Base-by-base conservation (phyloP, 306 rosid species). In the Argentina anserina region DNA sequence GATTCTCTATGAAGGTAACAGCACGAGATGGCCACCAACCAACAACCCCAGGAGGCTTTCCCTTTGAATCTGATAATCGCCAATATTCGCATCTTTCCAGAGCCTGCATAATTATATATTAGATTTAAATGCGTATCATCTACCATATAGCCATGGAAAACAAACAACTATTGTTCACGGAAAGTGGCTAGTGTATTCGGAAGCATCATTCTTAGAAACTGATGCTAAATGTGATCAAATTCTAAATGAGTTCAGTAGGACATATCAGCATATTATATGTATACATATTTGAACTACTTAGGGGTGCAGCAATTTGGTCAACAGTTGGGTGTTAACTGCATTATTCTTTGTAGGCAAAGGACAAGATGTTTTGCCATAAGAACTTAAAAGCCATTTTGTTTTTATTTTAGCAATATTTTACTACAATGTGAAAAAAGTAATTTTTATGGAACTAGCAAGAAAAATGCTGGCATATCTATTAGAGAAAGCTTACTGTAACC, bases 21-120 rank as follows among this genome's bases (percentile, higher is more conserved):
- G 99, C 99, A 52, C 99, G 99, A 75, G 99, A 95, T 45, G 97
- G 96, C 99, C 99, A 95, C 99, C 97, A 95, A 73, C 99, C 97
- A 73, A 92, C 81, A 65, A 95, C 99, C 49, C 97, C 99, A 6
- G 99, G 99, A 76, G 99, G 97, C 76, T 91, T 87, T 46, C 97
- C 97, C 80, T 81, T 85, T 79, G 74, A 65, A 90, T 95, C 99
- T 25, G 99, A 91, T 78, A 95, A 82, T 78, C 99, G 96, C 99
- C 99, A 95, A 80, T 92, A 92, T 70, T 92, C 98, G 36, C 96
- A 88, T 81, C 83, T 87, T 81, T 87, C 92, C 76, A 95, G 83
- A 39, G 91, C 85, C 99, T 95, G 50, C 9, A 76, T 23, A 46
- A n/a, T n/a, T n/a, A 72, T 43, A 74, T 26, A 26, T 78, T 42